Conservation (phyloP, 768 basidiomycete genomes). For the Termitomyces sp. region DNA sequence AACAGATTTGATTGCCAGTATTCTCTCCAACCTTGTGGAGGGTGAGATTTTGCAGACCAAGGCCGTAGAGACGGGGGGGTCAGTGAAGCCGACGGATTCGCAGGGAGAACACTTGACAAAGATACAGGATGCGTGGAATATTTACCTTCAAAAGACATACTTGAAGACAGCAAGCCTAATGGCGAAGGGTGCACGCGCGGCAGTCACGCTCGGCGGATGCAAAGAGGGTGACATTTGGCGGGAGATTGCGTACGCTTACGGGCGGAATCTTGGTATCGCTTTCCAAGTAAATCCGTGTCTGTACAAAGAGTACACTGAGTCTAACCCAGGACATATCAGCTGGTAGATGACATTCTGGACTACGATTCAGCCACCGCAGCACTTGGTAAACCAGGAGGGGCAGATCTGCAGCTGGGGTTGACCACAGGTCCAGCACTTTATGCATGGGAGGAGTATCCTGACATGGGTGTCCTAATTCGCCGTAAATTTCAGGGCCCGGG, state of each 20-base stretch:
- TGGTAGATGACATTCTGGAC: constrained; percentile 94
- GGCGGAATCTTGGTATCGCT: constrained; percentile 88
- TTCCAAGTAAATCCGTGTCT: constrained; percentile 66
- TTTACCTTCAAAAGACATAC: constrained; percentile 92
- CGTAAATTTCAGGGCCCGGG: constrained; percentile 78
- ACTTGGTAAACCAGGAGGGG: constrained; percentile 89
- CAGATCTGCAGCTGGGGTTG: constrained; percentile 77
- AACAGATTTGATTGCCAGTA: constrained; percentile 82
- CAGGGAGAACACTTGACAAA: constrained; percentile 18
- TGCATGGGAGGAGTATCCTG: constrained; percentile 91
- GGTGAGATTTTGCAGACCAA: constrained; percentile 89
- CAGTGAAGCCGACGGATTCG: constrained; percentile 18
- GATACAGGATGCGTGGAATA: constrained; percentile 54
- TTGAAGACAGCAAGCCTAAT: constrained; percentile 91
- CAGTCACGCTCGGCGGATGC: constrained; percentile 85
- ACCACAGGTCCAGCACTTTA: constrained; percentile 94
- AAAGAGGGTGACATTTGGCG: constrained; percentile 83
- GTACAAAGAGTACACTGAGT: not conserved
- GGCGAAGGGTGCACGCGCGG: constrained; percentile 85
- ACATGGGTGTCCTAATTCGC: constrained; percentile 81
- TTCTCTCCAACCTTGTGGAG: constrained; percentile 87
- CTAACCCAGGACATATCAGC: constrained; percentile 36
- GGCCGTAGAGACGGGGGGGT: constrained; percentile 33
- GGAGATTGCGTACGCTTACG: constrained; percentile 95
- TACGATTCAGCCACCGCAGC: constrained; percentile 73